Evolutionary conservation across 352 stramenopile genomes (phyloP), one percentile per base, ranked within the genome.

Genomic region (Phytophthora vignae): DNA sequence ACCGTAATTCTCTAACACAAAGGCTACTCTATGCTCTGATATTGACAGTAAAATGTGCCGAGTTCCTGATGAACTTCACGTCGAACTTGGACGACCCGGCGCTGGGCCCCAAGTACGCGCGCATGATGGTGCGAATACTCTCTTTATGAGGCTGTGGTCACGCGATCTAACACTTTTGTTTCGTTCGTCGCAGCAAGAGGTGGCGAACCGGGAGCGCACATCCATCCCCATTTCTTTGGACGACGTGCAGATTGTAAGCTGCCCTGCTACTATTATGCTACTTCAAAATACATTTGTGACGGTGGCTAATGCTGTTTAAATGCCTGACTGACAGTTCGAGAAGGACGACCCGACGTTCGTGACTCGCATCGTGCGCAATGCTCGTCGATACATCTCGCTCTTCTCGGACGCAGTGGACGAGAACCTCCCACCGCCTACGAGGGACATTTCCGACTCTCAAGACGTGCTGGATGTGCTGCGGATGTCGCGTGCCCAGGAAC

Each of bases 401-500:
- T 95, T 98, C 44, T 81, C 87, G 0, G 87, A 97, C 64, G 93
- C 90, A 12, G 90, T 97, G 54, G 92, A 98, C 55, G 88, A 96
- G 61, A 89, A 93, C 56, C 70, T 98, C 14, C 92, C 92, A 10
- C 62, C 89, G 14, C 91, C 92, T 14, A 96, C 89, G 7, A 70
- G 76, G 10, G 91, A 97, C 58, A 93, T 95, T 19, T 90, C 85
- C 17, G 79, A 96, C 60, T 83, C 81, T 4, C 80, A 94, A 61
- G 91, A 97, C 67, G 88, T 97, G 14, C 67, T 97, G 44, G 90
- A 97, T 57, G 88, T 96, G 40, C 61, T 96, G 40, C 81, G 90
- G 5, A 72, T 91, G 31, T 87, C 93, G 25, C 85, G 88, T n/a
- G 87, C 86, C 5, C 85, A 94, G 49, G 89, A 97, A 55, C 36